Evolutionary conservation across 2,329 filamentous ascomycete genomes (phyloP), one percentile per base, ranked within the genome.

Genomic region (Diatrype stigma): DNA sequence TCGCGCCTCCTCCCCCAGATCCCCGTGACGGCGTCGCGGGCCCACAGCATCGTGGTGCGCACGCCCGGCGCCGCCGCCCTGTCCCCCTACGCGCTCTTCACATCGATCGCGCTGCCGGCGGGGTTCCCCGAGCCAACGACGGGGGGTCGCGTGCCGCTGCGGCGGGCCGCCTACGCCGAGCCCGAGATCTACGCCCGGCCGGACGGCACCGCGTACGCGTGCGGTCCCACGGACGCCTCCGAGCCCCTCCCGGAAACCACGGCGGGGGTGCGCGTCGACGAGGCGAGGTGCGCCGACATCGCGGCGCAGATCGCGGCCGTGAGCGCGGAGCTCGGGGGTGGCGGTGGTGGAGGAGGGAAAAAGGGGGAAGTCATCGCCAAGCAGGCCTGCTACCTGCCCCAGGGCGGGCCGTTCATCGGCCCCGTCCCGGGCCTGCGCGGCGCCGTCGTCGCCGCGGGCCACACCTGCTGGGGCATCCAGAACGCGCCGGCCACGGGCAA

Each of bases 381-480:
- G 47, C 88, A 92, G 70, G 88, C 88, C 17, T 92, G 88, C 63
- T 92, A 91, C 66, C 66, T 92, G 35, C 88, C 88, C 0, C 85
- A 86, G 62, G 81, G 85, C 3, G 84, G 82, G 0, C 87, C 88
- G 12, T 70, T 89, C 52, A 79, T 91, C n/a, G 88, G 88, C 0
- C 67, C 78, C 47, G 85, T 87, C n/a, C 77, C 78, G 6, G 55
- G 53, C 4, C 78, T 81, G 1, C 79, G 80, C 54, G 87, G 87
- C 0, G 63, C 90, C 42, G 73, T 85, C 46, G 73, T 92, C 56
- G 88, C 87, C 2, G 78, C 85, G 0, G 88, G 88, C 0, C 88
- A 92, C 71, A 90, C 86, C 2, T 91, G 87, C 65, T 92, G 88
- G 88, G 88, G 88, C 0, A 90, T 92, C 38, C 87, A 91, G 69